Percentiles rank a stretch among this genome's conserved stretches.
These are phyloP conservation scores for Paraurostyla sp. DNA, from an alignment of 73 alveolate genomes.

Conservation along the genomic window DNA sequence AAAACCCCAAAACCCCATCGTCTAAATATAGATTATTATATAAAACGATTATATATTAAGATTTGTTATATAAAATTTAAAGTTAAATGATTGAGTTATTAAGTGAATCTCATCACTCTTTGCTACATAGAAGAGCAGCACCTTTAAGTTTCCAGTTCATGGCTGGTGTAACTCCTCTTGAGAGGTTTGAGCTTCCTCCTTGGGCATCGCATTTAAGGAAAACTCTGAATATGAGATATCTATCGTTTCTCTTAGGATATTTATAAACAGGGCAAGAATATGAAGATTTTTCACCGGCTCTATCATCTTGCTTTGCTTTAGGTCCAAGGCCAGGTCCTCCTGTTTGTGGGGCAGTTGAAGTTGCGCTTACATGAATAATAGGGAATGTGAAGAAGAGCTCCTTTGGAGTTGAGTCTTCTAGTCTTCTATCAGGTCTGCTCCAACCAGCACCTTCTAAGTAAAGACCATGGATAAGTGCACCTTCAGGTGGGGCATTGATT, in stretches of 20 bases:
- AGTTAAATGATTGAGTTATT: background rate
- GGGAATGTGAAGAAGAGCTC: constrained; percentile 91
- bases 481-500: constrained; percentile 84
- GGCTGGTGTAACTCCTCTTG: constrained; percentile 72
- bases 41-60: too few species aligned
- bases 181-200: constrained; percentile 77
- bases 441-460: constrained; percentile 98
- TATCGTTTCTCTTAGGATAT: constrained; percentile 96
- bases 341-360: constrained; percentile 68
- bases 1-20: too few species aligned
- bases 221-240: constrained; percentile 98
- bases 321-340: constrained; percentile 74
- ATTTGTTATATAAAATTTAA: too few species aligned
- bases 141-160: constrained; percentile 96
- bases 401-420: constrained; percentile 94
- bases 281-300: constrained; percentile 65
- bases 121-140: constrained; percentile 95
- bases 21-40: too few species aligned
- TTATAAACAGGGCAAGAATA: constrained; percentile 97
- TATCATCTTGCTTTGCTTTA: constrained; percentile 73
- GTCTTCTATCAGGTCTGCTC: constrained; percentile 93
- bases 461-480: constrained; percentile 97
- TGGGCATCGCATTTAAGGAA: constrained; percentile 94
- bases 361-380: constrained; percentile 87
- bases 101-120: constrained; percentile 76